A percentile compares a stretch with the other conserved stretches of the same genome.
Conservation (phyloP, 805 yeast species). For the Sporopachydermia lactativora region DNA sequence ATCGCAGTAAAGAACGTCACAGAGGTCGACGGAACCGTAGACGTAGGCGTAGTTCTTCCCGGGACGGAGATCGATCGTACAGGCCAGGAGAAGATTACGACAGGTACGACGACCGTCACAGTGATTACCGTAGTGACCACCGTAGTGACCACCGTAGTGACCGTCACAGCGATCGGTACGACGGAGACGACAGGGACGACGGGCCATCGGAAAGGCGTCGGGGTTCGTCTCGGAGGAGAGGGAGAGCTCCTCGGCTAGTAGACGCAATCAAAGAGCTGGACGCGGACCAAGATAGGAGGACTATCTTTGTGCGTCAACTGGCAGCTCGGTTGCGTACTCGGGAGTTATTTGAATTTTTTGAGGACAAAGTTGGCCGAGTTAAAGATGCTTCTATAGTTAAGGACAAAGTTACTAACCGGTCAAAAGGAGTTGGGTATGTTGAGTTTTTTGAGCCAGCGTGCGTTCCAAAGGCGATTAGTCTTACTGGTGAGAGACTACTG, state of each 20-base stretch:
- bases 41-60: neutral
- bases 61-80: neutral
- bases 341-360: conserved; percentile 19
- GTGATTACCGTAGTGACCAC: neutral
- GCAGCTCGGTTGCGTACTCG: conserved; percentile 18
- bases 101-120: neutral
- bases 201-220: no score
- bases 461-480: conserved; percentile 16
- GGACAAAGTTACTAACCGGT: conserved; percentile 17
- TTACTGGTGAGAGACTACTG: conserved; percentile 19
- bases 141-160: neutral
- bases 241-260: no score
- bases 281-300: conserved; percentile 17
- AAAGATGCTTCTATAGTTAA: conserved; percentile 21
- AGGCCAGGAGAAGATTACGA: neutral
- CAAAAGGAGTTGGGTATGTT: conserved; percentile 23
- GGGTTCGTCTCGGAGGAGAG: no score
- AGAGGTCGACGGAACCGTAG: conserved; percentile 2
- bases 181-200: neutral
- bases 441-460: conserved; percentile 17
- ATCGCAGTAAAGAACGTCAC: neutral
- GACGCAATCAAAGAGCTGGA: neutral
- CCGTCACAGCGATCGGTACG: neutral
- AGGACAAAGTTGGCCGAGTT: conserved; percentile 19
- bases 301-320: conserved; percentile 22